Conservation (phyloP, 2,329 filamentous ascomycete species). For the Hypoxylon sp. region DNA sequence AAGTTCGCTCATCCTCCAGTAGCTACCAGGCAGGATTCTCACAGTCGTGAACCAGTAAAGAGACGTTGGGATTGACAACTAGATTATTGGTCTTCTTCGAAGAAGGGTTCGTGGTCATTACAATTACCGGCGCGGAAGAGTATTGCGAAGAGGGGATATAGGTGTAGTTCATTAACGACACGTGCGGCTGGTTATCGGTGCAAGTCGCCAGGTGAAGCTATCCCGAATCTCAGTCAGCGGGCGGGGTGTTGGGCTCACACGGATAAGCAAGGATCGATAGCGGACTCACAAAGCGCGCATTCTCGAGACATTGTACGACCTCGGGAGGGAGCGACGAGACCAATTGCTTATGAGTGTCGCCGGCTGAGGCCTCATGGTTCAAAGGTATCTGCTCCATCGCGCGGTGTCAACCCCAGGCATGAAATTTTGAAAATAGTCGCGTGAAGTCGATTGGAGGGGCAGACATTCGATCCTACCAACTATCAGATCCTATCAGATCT, state of each 20-base stretch:
- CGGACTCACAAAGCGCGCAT: slow-evolving; percentile 86
- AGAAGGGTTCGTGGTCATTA: slow-evolving; percentile 89
- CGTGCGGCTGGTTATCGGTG: slow-evolving; percentile 84
- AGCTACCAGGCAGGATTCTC: slow-evolving; percentile 36
- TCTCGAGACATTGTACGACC: slow-evolving; percentile 91
- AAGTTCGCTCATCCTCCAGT: not conserved
- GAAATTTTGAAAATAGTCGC: slow-evolving; percentile 17
- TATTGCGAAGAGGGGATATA: slow-evolving; percentile 86
- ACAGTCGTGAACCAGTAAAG: slow-evolving; percentile 95
- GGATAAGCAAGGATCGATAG: slow-evolving; percentile 17
- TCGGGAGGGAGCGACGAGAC: slow-evolving; percentile 81
- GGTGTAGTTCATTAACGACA: slow-evolving; percentile 99
- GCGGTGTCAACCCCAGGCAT: slow-evolving; percentile 8
- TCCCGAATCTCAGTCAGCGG: slow-evolving; percentile 20
- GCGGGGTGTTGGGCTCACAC: slow-evolving; percentile 11
- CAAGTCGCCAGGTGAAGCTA: slow-evolving; percentile 97
- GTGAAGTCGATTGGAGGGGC: slow-evolving; percentile 40
- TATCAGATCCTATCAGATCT: slow-evolving; percentile 27
- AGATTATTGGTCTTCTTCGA: slow-evolving; percentile 88
- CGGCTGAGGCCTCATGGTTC: slow-evolving; percentile 80
- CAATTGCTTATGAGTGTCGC: slow-evolving; percentile 76
- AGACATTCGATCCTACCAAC: no score
- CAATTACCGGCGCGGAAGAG: slow-evolving; percentile 80
- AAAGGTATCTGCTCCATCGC: slow-evolving; percentile 75
- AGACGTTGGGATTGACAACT: slow-evolving; percentile 85